phyloP scores from a whole-genome alignment of 2,329 filamentous ascomycete species.

The Aspergillus intermedius region DNA sequence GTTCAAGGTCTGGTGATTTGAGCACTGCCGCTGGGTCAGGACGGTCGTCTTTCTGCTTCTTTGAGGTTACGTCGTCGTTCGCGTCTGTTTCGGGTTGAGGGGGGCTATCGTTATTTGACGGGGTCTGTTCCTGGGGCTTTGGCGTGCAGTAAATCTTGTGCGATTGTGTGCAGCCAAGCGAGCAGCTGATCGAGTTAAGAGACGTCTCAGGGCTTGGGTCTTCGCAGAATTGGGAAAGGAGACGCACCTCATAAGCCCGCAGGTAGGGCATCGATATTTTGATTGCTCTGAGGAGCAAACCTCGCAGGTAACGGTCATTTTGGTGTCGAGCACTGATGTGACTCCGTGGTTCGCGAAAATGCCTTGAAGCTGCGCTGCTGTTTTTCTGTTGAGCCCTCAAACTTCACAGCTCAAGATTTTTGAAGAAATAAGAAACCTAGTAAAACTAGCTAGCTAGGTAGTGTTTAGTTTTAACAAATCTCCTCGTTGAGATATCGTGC shows the following conservation, averaged over 20 bases:
- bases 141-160: constrained; percentile 40
- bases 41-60: not conserved
- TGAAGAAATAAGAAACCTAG: too few relatives aligned
- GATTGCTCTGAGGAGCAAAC: constrained; percentile 32
- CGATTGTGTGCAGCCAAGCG: constrained; percentile 39
- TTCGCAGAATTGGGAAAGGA: not conserved
- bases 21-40: constrained; percentile 12
- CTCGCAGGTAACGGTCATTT: constrained; percentile 30
- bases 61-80: constrained; percentile 3
- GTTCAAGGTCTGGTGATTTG: constrained; percentile 28
- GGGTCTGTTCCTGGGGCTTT: constrained; percentile 14
- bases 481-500: too few relatives aligned
- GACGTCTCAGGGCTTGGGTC: too few relatives aligned
- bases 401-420: too few relatives aligned
- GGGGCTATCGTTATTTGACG: not conserved
- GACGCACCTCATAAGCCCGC: constrained; percentile 32
- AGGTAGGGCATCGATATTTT: constrained; percentile 36
- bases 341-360: not conserved
- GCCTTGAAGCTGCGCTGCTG: not conserved
- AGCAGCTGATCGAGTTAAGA: constrained; percentile 31
- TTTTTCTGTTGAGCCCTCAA: too few relatives aligned
- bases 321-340: constrained; percentile 1
- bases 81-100: constrained; percentile 4
- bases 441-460: too few relatives aligned
- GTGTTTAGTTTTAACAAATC: too few relatives aligned